A percentile compares a stretch with the other conserved stretches of the same genome.
Conservation (phyloP, 1,284 basidiomycete species). For the Inonotus hispidus region DNA sequence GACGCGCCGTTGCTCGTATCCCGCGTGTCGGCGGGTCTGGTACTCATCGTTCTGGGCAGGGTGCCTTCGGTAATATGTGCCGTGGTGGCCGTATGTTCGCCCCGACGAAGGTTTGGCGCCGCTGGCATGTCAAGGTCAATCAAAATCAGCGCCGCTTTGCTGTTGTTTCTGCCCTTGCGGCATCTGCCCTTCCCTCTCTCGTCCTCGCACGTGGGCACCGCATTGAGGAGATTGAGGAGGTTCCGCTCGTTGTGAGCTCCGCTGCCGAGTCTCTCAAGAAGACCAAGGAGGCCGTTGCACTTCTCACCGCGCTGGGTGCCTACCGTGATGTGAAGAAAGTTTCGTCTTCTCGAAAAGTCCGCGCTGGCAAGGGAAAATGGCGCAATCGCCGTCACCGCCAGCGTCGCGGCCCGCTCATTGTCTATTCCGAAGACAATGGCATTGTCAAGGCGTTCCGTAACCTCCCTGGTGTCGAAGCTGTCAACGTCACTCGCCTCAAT, state of each 20-base stretch:
- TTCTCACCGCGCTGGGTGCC: slow-evolving; percentile 89
- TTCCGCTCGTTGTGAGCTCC: slow-evolving; percentile 87
- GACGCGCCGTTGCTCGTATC: slow-evolving; percentile 99
- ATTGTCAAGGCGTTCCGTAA: slow-evolving; percentile 99
- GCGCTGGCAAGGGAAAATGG: slow-evolving; percentile 97
- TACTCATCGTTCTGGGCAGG: slow-evolving; percentile 98
- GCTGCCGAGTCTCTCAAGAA: slow-evolving; percentile 85
- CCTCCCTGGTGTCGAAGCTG: slow-evolving; percentile 96
- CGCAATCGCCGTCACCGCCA: slow-evolving; percentile 97
- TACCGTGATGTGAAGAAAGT: slow-evolving; percentile 96
- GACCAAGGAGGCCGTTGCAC: slow-evolving; percentile 96
- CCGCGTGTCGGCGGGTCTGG: slow-evolving; percentile 99
- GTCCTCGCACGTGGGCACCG: slow-evolving; percentile 99
- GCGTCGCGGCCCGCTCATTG: slow-evolving; percentile 95
- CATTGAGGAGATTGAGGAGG: slow-evolving; percentile 96
- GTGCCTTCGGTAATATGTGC: slow-evolving; percentile 99
- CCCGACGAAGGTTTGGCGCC: slow-evolving; percentile 99
- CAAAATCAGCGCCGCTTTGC: slow-evolving; percentile 99
- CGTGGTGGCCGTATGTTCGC: slow-evolving; percentile 99
- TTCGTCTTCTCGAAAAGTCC: slow-evolving; percentile 94
- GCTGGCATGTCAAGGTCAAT: slow-evolving; percentile 99
- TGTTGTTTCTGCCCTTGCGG: slow-evolving; percentile 95
- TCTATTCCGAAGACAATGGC: slow-evolving; percentile 98
- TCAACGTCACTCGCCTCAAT: slow-evolving; percentile 93
- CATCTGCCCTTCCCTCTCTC: slow-evolving; percentile 96